A percentile compares a stretch with the other conserved stretches of the same genome.
Evolutionary conservation across 345 rosid species (phyloP).

Genomic region (Eutrema yunnanense): DNA sequence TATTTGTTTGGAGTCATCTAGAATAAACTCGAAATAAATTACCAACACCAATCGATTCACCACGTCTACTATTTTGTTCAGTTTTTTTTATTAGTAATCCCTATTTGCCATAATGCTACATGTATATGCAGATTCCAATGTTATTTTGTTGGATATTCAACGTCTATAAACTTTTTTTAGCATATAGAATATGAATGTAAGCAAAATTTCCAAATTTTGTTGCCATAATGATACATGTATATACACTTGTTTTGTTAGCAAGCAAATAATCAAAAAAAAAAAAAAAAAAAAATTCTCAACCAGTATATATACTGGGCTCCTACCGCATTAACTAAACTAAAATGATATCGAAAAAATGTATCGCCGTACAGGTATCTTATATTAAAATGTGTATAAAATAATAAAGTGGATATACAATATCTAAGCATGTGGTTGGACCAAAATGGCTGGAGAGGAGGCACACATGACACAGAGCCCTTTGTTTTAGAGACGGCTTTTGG

Average conservation of each 20-base stretch:
- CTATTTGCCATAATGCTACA: not conserved
- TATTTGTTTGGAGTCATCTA: not conserved
- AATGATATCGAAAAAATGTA: not conserved
- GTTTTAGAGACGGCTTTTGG: constrained; percentile 52
- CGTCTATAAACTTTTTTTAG: not conserved
- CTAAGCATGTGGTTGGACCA: constrained; percentile 31
- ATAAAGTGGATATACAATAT: constrained; percentile 12
- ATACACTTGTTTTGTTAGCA: too few relatives aligned
- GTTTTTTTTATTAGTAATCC: not conserved
- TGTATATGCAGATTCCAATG: not conserved
- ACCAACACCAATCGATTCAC: not conserved
- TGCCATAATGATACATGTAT: too few relatives aligned
- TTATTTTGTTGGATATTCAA: not conserved
- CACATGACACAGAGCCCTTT: not conserved
- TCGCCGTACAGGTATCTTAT: constrained; percentile 1
- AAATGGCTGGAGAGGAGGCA: constrained; percentile 23
- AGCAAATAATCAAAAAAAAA: not conserved
- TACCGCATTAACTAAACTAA: not conserved
- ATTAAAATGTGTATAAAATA: not conserved
- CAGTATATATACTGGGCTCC: not conserved
- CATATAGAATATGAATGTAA: not conserved
- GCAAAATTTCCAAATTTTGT: not conserved
- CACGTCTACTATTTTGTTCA: not conserved
- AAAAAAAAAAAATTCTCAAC: too few relatives aligned
- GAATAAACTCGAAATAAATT: not conserved